These are phyloP conservation scores for Ceratopteris richardii DNA, from an alignment of 75 land plant species.

Conservation along the genomic window DNA sequence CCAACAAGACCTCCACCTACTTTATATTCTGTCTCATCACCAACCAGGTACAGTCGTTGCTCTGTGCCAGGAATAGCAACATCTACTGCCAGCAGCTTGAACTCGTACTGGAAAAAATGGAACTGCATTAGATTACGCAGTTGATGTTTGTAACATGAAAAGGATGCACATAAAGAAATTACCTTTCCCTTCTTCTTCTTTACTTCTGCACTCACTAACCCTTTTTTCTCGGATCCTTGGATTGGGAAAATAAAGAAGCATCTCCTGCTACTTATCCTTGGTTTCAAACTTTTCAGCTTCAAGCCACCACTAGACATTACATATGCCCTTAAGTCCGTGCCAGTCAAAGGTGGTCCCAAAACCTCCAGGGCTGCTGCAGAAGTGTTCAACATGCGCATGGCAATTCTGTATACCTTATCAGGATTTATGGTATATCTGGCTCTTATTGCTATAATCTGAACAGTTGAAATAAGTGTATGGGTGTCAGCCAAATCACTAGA, in stretches of 20 bases:
- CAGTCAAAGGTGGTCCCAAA: slow-evolving; percentile 93
- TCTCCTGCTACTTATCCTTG: slow-evolving; percentile 55
- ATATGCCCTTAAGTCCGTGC: slow-evolving; percentile 91
- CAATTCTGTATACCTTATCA: slow-evolving; percentile 80
- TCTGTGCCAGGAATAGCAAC: slow-evolving; percentile 77
- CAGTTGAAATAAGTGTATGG: too few species aligned
- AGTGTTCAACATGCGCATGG: slow-evolving; percentile 90
- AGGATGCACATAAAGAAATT: background rate
- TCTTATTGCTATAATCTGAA: slow-evolving; percentile 59
- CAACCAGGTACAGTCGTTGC: slow-evolving; percentile 71
- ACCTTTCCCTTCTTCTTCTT: slow-evolving; percentile 98
- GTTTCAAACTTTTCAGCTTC: slow-evolving; percentile 65
- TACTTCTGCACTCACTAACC: slow-evolving; percentile 87
- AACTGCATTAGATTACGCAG: too few species aligned
- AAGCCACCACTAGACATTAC: slow-evolving; percentile 95
- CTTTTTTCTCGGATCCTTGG: slow-evolving; percentile 75
- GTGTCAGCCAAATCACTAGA: background rate
- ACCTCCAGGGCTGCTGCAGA: slow-evolving; percentile 88
- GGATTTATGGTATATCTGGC: slow-evolving; percentile 79
- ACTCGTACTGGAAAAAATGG: slow-evolving; percentile 78
- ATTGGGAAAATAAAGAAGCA: slow-evolving; percentile 95
- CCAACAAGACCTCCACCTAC: slow-evolving; percentile 89
- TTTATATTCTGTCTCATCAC: slow-evolving; percentile 83
- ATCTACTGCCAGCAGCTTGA: slow-evolving; percentile 91
- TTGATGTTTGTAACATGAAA: slow-evolving; percentile 1